A percentile compares a stretch with the other conserved stretches of the same genome.
These are phyloP conservation scores for Acanthamoeba sp. DNA, from an alignment of 208 protist genomes.

Conservation along the genomic window DNA sequence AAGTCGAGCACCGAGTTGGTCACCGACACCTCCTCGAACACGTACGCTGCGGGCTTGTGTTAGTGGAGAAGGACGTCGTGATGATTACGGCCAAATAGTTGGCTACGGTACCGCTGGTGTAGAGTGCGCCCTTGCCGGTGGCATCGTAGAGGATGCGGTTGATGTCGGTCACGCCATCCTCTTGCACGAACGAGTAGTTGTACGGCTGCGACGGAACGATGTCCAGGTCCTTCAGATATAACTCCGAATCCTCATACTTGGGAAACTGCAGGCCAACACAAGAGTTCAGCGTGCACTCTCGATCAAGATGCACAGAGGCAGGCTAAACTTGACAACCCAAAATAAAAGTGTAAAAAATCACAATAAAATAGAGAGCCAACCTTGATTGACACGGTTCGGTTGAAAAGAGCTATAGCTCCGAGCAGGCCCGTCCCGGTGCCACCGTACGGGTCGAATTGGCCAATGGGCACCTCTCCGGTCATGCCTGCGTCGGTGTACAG, in stretches of 20 bases:
- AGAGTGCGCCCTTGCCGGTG: neutral
- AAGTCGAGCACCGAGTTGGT: constrained; percentile 9
- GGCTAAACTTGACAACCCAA: too few species aligned
- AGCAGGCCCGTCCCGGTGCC: constrained; percentile 17
- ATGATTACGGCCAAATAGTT: too few species aligned
- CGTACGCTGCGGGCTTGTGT: neutral
- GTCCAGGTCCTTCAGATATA: constrained; percentile 41
- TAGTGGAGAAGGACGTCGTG: neutral
- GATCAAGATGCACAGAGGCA: too few species aligned
- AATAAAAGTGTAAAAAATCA: too few species aligned
- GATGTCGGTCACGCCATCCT: neutral
- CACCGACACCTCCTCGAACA: constrained; percentile 24
- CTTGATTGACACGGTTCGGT: constrained; percentile 47
- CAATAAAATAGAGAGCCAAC: neutral
- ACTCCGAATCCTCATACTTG: neutral
- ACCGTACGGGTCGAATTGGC: constrained; percentile 32
- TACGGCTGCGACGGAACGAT: neutral
- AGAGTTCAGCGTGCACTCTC: too few species aligned
- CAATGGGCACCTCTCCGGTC: neutral
- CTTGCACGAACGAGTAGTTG: constrained; percentile 52
- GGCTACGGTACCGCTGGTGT: constrained; percentile 25
- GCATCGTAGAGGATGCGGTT: constrained; percentile 33
- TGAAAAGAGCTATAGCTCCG: neutral
- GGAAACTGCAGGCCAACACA: constrained; percentile 8
- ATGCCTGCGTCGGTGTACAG: neutral